A percentile compares a stretch with the other conserved stretches of the same genome.
Conservation (phyloP, 2,329 filamentous ascomycete species). For the Teratosphaeria pseudoeucalypti region DNA sequence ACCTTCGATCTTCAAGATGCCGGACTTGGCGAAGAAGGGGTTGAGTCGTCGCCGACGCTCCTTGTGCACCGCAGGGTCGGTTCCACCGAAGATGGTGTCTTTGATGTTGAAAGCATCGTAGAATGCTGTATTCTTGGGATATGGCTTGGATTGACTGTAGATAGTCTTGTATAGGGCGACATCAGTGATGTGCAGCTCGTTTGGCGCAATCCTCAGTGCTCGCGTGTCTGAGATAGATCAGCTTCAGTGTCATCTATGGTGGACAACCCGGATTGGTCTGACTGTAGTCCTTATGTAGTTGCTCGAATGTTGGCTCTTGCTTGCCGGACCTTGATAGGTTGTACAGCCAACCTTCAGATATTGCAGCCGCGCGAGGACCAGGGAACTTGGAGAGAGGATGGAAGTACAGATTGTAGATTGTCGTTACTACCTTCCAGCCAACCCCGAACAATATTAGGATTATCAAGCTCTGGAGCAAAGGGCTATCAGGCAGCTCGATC, state of each 20-base stretch:
- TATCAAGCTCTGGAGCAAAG: not conserved
- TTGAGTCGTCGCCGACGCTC: not conserved
- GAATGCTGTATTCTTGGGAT: not conserved
- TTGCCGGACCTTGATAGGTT: not conserved
- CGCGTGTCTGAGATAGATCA: not conserved
- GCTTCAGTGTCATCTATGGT: not conserved
- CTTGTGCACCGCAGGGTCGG: conserved; percentile 1
- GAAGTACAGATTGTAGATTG: not conserved
- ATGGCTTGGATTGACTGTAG: conserved; percentile 1
- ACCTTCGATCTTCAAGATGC: not conserved
- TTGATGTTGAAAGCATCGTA: not conserved
- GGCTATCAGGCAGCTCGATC: not conserved
- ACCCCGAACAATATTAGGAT: not conserved
- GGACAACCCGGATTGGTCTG: not conserved
- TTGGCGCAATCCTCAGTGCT: conserved; percentile 1
- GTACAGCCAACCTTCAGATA: conserved; percentile 1
- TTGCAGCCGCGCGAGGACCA: conserved; percentile 11
- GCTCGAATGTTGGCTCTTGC: not conserved
- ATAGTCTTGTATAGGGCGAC: conserved; percentile 1
- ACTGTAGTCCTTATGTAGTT: not conserved
- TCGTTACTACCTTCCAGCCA: not conserved
- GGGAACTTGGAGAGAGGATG: conserved; percentile 1
- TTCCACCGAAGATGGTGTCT: not conserved
- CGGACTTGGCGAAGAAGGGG: conserved; percentile 1
- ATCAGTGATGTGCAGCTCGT: conserved; percentile 1